phyloP scores from a whole-genome alignment of 192 early-diverging fungal species.

The Ambispora gerdemannii region DNA sequence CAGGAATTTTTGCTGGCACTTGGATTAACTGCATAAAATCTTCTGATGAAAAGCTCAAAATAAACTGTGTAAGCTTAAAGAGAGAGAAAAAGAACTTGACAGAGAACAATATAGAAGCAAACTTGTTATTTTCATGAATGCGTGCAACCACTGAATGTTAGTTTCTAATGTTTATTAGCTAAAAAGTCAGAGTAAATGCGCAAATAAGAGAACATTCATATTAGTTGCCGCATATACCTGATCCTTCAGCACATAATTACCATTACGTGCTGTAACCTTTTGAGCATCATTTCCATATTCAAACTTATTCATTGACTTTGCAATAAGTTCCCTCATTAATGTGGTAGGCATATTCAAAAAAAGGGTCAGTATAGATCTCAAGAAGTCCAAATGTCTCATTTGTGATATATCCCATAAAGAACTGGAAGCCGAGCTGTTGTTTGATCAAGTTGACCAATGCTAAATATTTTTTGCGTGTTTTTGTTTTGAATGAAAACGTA shows the following conservation, averaged over 20 bases:
- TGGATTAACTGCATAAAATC: constrained; percentile 25
- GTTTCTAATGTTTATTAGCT: constrained; percentile 2
- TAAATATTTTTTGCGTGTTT: constrained; percentile 18
- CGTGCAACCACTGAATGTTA: constrained; percentile 24
- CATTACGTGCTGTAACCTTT: constrained; percentile 16
- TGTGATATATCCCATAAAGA: constrained; percentile 29
- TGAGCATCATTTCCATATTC: constrained; percentile 16
- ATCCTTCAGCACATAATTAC: constrained; percentile 20
- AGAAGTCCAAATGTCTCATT: constrained; percentile 22
- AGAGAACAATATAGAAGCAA: neutral
- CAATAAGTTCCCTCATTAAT: constrained; percentile 20
- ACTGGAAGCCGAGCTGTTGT: constrained; percentile 13
- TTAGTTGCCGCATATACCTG: constrained; percentile 2
- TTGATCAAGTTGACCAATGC: constrained; percentile 16
- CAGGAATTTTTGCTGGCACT: constrained; percentile 8
- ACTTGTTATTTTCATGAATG: constrained; percentile 24
- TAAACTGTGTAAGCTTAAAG: neutral
- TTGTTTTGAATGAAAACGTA: constrained; percentile 5
- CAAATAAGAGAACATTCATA: neutral
- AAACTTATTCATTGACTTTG: constrained; percentile 23
- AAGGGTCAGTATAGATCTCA: constrained; percentile 10
- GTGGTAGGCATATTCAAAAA: constrained; percentile 22
- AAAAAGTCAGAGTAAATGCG: neutral
- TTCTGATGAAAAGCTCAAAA: neutral
- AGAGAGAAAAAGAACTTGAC: neutral